Evolutionary conservation across 2,329 filamentous ascomycete species (phyloP).

Genomic region (Alternaria triticina): DNA sequence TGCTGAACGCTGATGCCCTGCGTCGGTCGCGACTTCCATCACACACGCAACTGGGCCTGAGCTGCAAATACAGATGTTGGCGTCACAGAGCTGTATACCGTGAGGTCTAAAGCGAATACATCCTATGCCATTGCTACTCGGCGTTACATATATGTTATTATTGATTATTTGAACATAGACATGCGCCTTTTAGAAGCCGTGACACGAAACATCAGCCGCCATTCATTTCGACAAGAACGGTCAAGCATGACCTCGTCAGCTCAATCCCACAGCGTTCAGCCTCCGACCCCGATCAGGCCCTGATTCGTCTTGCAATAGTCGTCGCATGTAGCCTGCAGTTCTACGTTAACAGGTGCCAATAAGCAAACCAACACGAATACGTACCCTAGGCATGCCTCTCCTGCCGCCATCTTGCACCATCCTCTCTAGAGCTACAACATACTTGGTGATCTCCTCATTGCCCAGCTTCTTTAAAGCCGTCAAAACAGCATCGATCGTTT

Average conservation of each 20-base stretch:
- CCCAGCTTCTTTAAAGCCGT: constrained; percentile 5
- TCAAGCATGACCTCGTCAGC: not conserved
- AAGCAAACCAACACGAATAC: no score
- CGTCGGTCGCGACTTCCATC: not conserved
- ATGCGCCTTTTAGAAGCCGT: not conserved
- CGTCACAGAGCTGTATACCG: no score
- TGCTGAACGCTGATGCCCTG: not conserved
- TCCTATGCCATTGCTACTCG: no score
- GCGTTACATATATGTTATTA: no score
- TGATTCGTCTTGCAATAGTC: constrained; percentile 23
- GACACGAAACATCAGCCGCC: not conserved
- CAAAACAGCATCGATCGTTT: constrained; percentile 8
- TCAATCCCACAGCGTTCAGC: rapidly evolving
- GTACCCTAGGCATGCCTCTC: constrained; percentile 8
- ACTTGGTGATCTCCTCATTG: constrained; percentile 9
- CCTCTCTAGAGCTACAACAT: constrained; percentile 1
- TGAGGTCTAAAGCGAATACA: no score
- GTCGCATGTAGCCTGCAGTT: constrained; percentile 13
- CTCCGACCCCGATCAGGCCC: constrained; percentile 5
- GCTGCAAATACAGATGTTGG: no score
- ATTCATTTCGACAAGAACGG: not conserved
- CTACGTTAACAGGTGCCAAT: not conserved
- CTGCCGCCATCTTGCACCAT: constrained; percentile 18
- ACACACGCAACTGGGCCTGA: not conserved
- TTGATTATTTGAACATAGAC: no score